Base-by-base conservation (phyloP, 495 filamentous ascomycete species). In the Cetradonia linearis region DNA sequence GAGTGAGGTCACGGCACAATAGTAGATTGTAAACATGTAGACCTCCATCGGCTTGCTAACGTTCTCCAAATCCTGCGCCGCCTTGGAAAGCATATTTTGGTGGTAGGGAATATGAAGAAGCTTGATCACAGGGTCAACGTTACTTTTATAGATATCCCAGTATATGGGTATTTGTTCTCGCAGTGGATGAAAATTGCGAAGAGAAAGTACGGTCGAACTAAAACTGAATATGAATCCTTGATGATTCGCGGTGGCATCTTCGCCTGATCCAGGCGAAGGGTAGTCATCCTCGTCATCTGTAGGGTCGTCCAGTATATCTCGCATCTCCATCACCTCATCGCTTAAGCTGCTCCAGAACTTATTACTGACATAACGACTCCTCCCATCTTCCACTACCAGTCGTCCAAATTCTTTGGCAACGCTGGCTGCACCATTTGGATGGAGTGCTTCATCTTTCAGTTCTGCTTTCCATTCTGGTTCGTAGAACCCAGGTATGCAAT, bases 261-360 rank as follows among this genome's bases (percentile, higher is more conserved):
- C 65, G 18, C 72, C 72, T 28, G 73, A 78, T 30, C 77, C 81
- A n/a, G 74, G 81, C 5, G 83, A 85, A 6, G 81, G 77, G 46
- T 73, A 69, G 38, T 84, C 78, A 7, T 84, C 85, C 16, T 82
- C 79, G 9, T 89, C 84, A 23, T 89, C 87, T 13, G 80, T 83
- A 27, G 82, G 77, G 59, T 81, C 75, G 56, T 87, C 80, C 0
- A 89, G 80, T 27, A 88, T 84, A 62, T 82, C 80, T 55, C 85
- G 83, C 34, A 92, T 76, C 66, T 86, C 84, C 65, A 87, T 84
- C 38, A 92, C 89, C 81, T 96, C 89, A 61, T 92, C 88, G 54
- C 84, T 88, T 48, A 96, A 75, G 62, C 81, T 88, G n/a, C 86
- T 83, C 91, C 91, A 96, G 55, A 95, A 88, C 18, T 83, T 84